Evolutionary conservation across 306 rosid genomes (phyloP).

Genomic region (Neltuma alba): DNA sequence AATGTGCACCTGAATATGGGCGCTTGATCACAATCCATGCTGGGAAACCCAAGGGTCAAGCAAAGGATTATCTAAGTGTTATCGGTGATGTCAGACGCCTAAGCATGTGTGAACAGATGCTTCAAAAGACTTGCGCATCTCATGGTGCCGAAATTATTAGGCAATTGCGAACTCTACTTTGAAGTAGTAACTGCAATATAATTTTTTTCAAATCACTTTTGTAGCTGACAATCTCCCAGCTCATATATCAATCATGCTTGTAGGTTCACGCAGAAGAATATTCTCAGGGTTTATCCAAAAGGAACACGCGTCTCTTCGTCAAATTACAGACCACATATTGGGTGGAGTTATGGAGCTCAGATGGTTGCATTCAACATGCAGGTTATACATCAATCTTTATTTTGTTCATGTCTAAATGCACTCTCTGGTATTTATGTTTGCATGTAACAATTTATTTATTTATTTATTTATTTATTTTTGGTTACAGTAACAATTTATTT

Average conservation of each 20-base stretch:
- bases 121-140: slow-evolving; percentile 59
- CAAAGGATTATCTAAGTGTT: slow-evolving; percentile 56
- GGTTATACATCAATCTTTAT: slow-evolving; percentile 50
- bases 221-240: slow-evolving; percentile 23
- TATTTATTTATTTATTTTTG: neutral
- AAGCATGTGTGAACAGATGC: slow-evolving; percentile 80
- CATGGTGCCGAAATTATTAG: slow-evolving; percentile 71
- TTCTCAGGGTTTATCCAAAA: slow-evolving; percentile 84
- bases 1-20: slow-evolving; percentile 57
- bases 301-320: slow-evolving; percentile 82
- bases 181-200: slow-evolving; percentile 11
- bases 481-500: neutral
- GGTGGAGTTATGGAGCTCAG: slow-evolving; percentile 96
- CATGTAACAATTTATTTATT: neutral
- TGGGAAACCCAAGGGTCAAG: slow-evolving; percentile 77
- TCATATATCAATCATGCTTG: slow-evolving; percentile 33
- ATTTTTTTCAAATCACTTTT: neutral
- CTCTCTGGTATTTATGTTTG: neutral
- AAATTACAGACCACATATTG: slow-evolving; percentile 81
- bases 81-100: slow-evolving; percentile 72
- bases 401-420: neutral
- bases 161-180: slow-evolving; percentile 37
- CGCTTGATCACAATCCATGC: slow-evolving; percentile 87
- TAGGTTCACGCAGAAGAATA: slow-evolving; percentile 81
- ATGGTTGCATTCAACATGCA: slow-evolving; percentile 98